phyloP scores from a whole-genome alignment of 73 alveolate genomes.

The Paramecium primaurelia region DNA sequence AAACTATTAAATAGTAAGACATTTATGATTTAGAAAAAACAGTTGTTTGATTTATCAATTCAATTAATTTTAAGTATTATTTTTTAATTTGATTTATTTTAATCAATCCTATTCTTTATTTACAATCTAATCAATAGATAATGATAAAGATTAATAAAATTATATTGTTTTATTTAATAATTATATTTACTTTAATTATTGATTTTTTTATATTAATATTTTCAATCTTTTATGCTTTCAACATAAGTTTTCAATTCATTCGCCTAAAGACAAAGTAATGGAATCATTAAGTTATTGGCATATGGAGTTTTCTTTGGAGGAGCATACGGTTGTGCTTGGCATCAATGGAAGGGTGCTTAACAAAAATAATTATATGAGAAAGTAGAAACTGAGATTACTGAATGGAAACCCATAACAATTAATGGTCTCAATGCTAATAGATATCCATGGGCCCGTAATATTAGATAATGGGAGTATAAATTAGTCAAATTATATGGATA shows the following conservation, averaged over 20 bases:
- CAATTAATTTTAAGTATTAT: neutral
- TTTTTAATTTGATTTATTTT: too few relatives aligned
- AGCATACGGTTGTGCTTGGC: constrained; percentile 34
- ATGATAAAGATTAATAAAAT: neutral
- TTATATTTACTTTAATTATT: neutral
- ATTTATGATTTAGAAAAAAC: constrained; percentile 26
- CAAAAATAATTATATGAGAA: neutral
- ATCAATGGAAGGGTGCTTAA: neutral
- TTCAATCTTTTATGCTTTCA: neutral
- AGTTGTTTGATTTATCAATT: neutral
- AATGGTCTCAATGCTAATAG: constrained; percentile 44
- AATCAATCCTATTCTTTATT: too few relatives aligned
- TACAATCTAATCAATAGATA: too few relatives aligned
- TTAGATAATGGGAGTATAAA: constrained; percentile 60
- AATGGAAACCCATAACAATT: constrained; percentile 39
- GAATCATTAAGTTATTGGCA: constrained; percentile 4
- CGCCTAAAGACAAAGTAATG: constrained; percentile 2
- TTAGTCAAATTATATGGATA: constrained; percentile 56
- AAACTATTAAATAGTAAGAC: neutral
- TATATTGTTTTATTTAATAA: neutral
- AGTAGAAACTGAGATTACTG: constrained; percentile 36
- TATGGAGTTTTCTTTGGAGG: constrained; percentile 27
- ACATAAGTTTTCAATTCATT: constrained; percentile 11
- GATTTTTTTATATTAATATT: neutral
- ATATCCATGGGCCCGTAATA: constrained; percentile 58